Evolutionary conservation across 305 asterid genomes (phyloP), one percentile per base, ranked within the genome.

Genomic region (Fraxinus floribunda): DNA sequence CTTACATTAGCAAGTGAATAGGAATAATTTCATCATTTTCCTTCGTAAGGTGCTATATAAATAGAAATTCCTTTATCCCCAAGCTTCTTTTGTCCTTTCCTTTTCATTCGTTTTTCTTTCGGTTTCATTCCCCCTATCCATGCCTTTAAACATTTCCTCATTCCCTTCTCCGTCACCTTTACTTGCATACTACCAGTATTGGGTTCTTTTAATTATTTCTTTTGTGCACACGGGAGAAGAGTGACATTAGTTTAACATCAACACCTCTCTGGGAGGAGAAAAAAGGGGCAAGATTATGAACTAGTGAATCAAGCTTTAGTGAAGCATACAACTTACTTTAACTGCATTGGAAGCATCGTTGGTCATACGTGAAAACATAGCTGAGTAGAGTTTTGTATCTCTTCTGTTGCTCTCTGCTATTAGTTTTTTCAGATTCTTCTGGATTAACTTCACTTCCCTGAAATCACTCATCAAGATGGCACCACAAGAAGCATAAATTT

Each of bases 381-480:
- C 88, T 38, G 86, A 82, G 79, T 89, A 93, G 26, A 93, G 86
- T 79, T 86, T 88, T 78, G 94, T 91, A 70, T 93, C 97, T 86
- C 91, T 88, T 80, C 75, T 90, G 82, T 88, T 82, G 86, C 88
- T 88, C 87, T 91, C 93, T 20, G 85, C 91, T 83, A 87, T 85
- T 35, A 87, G 89, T 76, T 89, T 89, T 81, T 86, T 91, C 84
- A 91, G 76, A 78, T 84, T 87, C 85, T 88, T 89, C 81, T 88
- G 90, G 29, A 93, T 70, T 81, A 89, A 75, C 86, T 88, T 90
- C 86, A 91, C 86, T 86, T 91, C 97, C 92, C 97, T 93, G 87
- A 80, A 82, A 78, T 85, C 68, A 78, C 13, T 5, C 78, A 70
- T 1, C 75, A 68, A 29, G 39, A 15, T 11, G 75, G 75, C 75